A percentile compares a stretch with the other conserved stretches of the same genome.
These are phyloP conservation scores for Botrytis elliptica DNA, from an alignment of 2,329 filamentous ascomycete genomes.

Conservation along the genomic window DNA sequence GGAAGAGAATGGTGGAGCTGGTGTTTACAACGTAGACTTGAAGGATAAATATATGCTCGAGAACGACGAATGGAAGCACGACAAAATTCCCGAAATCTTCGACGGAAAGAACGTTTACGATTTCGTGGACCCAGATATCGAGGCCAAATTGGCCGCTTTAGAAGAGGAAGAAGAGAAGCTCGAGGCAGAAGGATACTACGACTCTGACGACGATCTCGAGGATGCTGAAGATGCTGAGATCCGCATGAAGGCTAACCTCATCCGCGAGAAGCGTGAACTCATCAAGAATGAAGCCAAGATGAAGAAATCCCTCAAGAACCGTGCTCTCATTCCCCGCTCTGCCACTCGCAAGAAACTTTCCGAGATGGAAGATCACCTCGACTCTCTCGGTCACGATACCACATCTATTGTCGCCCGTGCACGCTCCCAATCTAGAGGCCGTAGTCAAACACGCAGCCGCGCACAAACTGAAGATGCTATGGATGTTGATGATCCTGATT, in stretches of 20 bases:
- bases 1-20: constrained; percentile 87
- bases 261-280: constrained; percentile 88
- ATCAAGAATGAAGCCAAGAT: constrained; percentile 94
- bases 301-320: constrained; percentile 97
- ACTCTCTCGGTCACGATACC: constrained; percentile 82
- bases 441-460: constrained; percentile 63
- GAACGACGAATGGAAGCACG: constrained; percentile 91
- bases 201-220: constrained; percentile 76
- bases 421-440: constrained; percentile 68
- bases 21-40: constrained; percentile 93
- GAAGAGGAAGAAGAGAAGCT: constrained; percentile 95
- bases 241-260: constrained; percentile 87
- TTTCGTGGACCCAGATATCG: constrained; percentile 95
- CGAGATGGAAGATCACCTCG: constrained; percentile 82
- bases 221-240: constrained; percentile 87
- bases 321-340: constrained; percentile 85
- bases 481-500: constrained; percentile 64
- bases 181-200: constrained; percentile 89
- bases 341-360: constrained; percentile 78
- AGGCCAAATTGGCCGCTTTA: constrained; percentile 82
- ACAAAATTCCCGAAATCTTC: constrained; percentile 90
- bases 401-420: constrained; percentile 71
- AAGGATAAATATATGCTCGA: constrained; percentile 85
- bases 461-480: constrained; percentile 68
- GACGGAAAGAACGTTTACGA: constrained; percentile 98